These are phyloP conservation scores for Verticillium nonalfalfae DNA, from an alignment of 2,329 filamentous ascomycete species.

Conservation along the genomic window DNA sequence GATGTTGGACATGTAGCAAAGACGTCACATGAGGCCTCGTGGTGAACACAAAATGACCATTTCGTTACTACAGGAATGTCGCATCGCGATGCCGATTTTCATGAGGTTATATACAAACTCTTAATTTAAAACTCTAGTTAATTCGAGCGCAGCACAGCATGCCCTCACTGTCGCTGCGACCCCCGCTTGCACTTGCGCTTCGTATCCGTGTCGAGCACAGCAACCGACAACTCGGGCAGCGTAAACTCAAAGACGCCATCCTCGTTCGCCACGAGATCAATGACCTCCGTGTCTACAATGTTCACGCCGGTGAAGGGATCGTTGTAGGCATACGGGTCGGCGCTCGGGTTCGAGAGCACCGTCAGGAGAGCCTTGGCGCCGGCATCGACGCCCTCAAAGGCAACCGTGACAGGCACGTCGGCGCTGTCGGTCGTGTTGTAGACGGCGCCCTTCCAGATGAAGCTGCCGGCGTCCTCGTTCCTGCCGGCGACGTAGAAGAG, in stretches of 20 bases:
- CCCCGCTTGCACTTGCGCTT: background rate
- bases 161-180: background rate
- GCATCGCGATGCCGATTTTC: too few species aligned
- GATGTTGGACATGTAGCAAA: too few species aligned
- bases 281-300: constrained; percentile 37
- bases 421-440: constrained; percentile 43
- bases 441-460: constrained; percentile 44
- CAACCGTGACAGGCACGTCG: constrained; percentile 36
- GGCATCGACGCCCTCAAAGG: constrained; percentile 34
- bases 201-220: constrained; percentile 40
- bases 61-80: too few species aligned
- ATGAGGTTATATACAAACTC: too few species aligned
- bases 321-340: constrained; percentile 36
- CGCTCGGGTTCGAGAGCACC: constrained; percentile 32
- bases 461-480: constrained; percentile 29
- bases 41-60: too few species aligned
- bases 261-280: constrained; percentile 30
- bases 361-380: constrained; percentile 35
- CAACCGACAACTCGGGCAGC: constrained; percentile 49
- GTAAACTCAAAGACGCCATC: constrained; percentile 44
- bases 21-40: too few species aligned
- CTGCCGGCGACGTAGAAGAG: constrained; percentile 44
- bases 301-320: constrained; percentile 37
- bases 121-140: too few species aligned
- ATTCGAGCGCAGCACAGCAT: too few species aligned